Conservation (phyloP, 495 filamentous ascomycete genomes). For the Poronia punctata region DNA sequence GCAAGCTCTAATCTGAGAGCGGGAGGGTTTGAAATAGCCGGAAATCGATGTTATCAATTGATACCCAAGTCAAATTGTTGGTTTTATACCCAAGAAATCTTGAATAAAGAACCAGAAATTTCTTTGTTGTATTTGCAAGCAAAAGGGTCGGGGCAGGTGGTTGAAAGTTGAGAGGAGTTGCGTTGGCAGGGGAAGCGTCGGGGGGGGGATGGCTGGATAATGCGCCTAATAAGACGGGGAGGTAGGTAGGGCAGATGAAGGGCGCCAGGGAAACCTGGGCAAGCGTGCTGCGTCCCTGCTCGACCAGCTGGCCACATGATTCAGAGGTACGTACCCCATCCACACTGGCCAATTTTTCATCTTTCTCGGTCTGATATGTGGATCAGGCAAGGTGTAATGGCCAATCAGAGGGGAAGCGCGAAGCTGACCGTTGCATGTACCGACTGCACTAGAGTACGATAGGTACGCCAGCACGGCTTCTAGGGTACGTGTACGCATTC, state of each 20-base stretch:
- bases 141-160: slow-evolving; percentile 3
- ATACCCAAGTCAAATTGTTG: too few species aligned
- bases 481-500: too few species aligned
- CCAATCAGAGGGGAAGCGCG: slow-evolving; percentile 8
- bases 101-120: too few species aligned
- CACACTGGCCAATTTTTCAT: not conserved
- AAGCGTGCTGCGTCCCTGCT: slow-evolving; percentile 2
- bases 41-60: too few species aligned
- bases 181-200: slow-evolving; percentile 16
- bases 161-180: slow-evolving; percentile 19
- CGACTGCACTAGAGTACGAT: too few species aligned
- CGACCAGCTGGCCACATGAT: slow-evolving; percentile 18
- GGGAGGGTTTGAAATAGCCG: too few species aligned
- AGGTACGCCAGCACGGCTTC: too few species aligned
- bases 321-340: slow-evolving; percentile 2
- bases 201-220: slow-evolving; percentile 24
- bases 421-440: too few species aligned
- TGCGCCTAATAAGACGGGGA: slow-evolving; percentile 27
- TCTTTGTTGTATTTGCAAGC: slow-evolving; percentile 4
- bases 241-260: slow-evolving; percentile 12
- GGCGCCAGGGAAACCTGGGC: too few species aligned
- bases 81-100: too few species aligned
- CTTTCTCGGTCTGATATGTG: slow-evolving; percentile 7
- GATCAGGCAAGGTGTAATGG: slow-evolving; percentile 1
- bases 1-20: too few species aligned